phyloP scores from a whole-genome alignment of 768 basidiomycete genomes.

The Tubosaeta sp. region DNA sequence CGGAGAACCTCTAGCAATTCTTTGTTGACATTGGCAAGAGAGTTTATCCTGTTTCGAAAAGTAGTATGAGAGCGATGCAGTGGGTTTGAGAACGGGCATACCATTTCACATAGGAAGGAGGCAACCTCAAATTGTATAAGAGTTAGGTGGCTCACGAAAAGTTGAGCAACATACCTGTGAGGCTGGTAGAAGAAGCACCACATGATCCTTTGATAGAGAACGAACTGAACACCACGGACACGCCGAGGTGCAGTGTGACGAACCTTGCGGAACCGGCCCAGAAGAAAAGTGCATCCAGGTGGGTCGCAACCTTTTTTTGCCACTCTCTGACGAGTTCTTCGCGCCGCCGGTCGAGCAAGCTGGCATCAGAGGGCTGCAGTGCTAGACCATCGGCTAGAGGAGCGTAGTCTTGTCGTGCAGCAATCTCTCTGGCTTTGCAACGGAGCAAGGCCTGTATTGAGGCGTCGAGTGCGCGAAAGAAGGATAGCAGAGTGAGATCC shows the following conservation, averaged over 20 bases:
- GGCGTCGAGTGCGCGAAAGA: conserved; percentile 68
- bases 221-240: neutral
- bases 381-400: neutral
- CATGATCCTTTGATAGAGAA: conserved; percentile 58
- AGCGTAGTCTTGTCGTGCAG: neutral
- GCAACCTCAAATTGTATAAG: conserved; percentile 30
- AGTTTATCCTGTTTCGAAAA: conserved; percentile 47
- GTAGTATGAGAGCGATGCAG: neutral
- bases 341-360: conserved; percentile 3
- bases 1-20: conserved; percentile 54
- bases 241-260: conserved; percentile 9
- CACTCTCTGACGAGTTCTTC: conserved; percentile 27
- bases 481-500: conserved; percentile 62
- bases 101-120: conserved; percentile 58
- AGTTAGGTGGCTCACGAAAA: neutral
- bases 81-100: conserved; percentile 9
- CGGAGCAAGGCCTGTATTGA: conserved; percentile 50
- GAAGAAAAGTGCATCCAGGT: conserved; percentile 66
- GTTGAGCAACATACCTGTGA: conserved; percentile 42
- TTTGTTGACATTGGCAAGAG: conserved; percentile 62
- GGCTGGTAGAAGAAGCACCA: conserved; percentile 87
- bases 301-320: conserved; percentile 37
- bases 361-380: neutral
- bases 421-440: conserved; percentile 10
- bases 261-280: conserved; percentile 79